Base-by-base conservation (phyloP, 108 stramenopile genomes). In the Conticribra guillardii region DNA sequence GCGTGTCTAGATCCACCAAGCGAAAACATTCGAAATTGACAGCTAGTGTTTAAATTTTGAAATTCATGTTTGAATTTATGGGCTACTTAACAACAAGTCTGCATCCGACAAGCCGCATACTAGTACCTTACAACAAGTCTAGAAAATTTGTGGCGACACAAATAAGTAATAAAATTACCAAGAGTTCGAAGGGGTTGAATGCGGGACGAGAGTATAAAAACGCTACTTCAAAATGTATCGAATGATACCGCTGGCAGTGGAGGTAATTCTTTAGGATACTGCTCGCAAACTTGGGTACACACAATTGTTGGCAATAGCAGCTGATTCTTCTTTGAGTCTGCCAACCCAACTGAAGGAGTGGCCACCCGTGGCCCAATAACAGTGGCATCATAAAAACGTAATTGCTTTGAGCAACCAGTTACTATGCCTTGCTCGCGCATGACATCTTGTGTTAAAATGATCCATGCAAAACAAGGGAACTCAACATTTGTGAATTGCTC, bases 371-470 rank as follows among this genome's bases (percentile, higher is more conserved):
- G 61, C 1, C 68, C 68, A 21, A 79, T 54, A 28, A 79, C 34
- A 4, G 71, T 61, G 28, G 69, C 77, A 29, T 71, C 69, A 30
- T 79, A 79, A 31, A 70, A 46, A 2, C 77, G 63, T 33, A 79
- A 24, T 44, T 67, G 68, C 64, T 28, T 71, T 15, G 52, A 17
- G 16, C 31, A 18, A 1, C 52, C 61, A 21, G 63, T 58, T 23
- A 41, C 24, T 24, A 66, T 47, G 18, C 69, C 64, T 44, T 60
- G 48, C 51, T 71, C 69, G 18, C 53, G 69, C 44, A 79, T 15
- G 18, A 54, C 21, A 47, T 71, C 51, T 7, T 64, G 69, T 21
- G 77, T 64, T 44, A 79, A 41, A 27, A 71, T 24, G 32, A 79
- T 67, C 53, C 64, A 71, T 24, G 64, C 16, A 52, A 56, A 79